Evolutionary conservation across 345 rosid genomes (phyloP).

Genomic region (Brassica juncea): DNA sequence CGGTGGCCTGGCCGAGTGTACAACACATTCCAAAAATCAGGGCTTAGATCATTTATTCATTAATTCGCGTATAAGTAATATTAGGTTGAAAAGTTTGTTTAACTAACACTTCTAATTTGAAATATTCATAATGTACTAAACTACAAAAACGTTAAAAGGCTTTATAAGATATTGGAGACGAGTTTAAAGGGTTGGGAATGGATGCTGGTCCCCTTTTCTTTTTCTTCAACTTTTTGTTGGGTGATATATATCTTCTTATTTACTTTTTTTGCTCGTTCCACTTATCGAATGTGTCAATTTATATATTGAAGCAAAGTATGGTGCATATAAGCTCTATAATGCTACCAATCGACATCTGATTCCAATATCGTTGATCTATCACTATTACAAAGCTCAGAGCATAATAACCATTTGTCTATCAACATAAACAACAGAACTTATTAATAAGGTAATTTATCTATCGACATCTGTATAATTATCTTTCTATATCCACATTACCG

Average conservation of each 20-base stretch:
- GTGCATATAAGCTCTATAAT: slow-evolving; percentile 2
- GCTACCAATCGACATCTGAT: neutral
- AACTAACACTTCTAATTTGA: slow-evolving; percentile 12
- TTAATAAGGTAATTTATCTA: neutral
- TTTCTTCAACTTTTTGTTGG: slow-evolving; percentile 24
- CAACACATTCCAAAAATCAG: slow-evolving; percentile 34
- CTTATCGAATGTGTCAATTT: slow-evolving; percentile 27
- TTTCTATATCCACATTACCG: neutral
- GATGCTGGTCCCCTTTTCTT: slow-evolving; percentile 37
- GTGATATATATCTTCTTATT: neutral
- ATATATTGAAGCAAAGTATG: neutral
- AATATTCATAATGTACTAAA: slow-evolving; percentile 11
- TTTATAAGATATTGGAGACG: slow-evolving; percentile 20
- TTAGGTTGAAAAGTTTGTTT: slow-evolving; percentile 25
- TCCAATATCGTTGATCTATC: slow-evolving; percentile 14
- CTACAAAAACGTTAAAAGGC: slow-evolving; percentile 27
- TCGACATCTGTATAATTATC: neutral
- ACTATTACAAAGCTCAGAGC: slow-evolving; percentile 6
- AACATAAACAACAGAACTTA: neutral
- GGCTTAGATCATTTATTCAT: slow-evolving; percentile 17
- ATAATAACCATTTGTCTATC: slow-evolving; percentile 13
- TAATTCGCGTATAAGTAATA: slow-evolving; percentile 15
- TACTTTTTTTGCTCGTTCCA: slow-evolving; percentile 26
- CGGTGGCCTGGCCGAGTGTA: slow-evolving; percentile 33
- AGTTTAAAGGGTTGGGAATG: slow-evolving; percentile 38